Evolutionary conservation across 768 basidiomycete species (phyloP).

Genomic region (Tulasnella sp.): DNA sequence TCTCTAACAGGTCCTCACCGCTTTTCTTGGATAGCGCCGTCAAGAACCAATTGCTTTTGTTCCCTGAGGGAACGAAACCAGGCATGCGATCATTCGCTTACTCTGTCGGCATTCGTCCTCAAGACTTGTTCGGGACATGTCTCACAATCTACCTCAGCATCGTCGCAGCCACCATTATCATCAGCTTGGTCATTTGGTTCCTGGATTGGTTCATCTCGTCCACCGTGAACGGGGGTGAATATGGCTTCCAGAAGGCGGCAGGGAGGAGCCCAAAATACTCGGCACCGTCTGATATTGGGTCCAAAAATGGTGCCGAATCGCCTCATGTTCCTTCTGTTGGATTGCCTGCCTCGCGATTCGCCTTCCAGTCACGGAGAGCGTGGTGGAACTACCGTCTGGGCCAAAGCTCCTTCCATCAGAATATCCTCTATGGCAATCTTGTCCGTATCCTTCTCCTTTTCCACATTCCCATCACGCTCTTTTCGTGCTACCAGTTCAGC

Average conservation of each 20-base stretch:
- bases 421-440: slow-evolving; percentile 77
- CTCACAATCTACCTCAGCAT: slow-evolving; percentile 74
- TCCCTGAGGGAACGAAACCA: slow-evolving; percentile 33
- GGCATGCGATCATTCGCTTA: slow-evolving; percentile 80
- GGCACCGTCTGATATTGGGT: slow-evolving; percentile 24
- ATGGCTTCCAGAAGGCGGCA: slow-evolving; percentile 28
- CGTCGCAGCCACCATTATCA: slow-evolving; percentile 51
- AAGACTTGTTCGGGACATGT: slow-evolving; percentile 73
- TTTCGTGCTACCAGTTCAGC: slow-evolving; percentile 79
- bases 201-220: slow-evolving; percentile 45
- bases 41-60: slow-evolving; percentile 57
- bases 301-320: slow-evolving; percentile 17
- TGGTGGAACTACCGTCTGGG: slow-evolving; percentile 28
- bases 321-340: slow-evolving; percentile 24
- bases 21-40: slow-evolving; percentile 59
- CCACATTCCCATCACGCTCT: slow-evolving; percentile 88
- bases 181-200: slow-evolving; percentile 62
- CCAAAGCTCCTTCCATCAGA: slow-evolving; percentile 67
- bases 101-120: slow-evolving; percentile 66
- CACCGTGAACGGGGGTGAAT: slow-evolving; percentile 24
- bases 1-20: slow-evolving; percentile 55
- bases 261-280: slow-evolving; percentile 19
- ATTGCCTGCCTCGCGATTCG: background rate
- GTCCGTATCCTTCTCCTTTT: slow-evolving; percentile 84
- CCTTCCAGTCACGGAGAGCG: background rate